Conservation (phyloP, 2,329 filamentous ascomycete species). For the Alternaria arbusti region DNA sequence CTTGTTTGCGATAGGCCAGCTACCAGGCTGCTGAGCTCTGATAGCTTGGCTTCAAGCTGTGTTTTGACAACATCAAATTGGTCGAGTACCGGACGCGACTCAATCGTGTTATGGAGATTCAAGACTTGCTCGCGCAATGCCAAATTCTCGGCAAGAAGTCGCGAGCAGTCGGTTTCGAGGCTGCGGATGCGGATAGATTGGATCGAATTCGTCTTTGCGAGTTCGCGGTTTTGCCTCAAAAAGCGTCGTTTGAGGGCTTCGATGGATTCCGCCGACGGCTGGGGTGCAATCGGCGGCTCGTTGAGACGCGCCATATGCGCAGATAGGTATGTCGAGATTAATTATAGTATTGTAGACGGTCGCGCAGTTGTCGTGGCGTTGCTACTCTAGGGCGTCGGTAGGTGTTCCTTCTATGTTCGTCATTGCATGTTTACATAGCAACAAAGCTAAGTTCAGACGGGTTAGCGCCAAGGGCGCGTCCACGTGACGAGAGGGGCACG, state of each 20-base stretch:
- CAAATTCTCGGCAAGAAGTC: slow-evolving; percentile 80
- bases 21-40: slow-evolving; percentile 72
- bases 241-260: slow-evolving; percentile 76
- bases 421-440: slow-evolving; percentile 43
- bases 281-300: slow-evolving; percentile 63
- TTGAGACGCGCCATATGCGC: slow-evolving; percentile 80
- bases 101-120: slow-evolving; percentile 70
- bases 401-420: slow-evolving; percentile 8
- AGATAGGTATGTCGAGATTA: slow-evolving; percentile 43
- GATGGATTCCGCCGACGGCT: slow-evolving; percentile 67
- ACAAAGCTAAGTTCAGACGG: slow-evolving; percentile 14
- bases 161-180: slow-evolving; percentile 76
- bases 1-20: slow-evolving; percentile 63
- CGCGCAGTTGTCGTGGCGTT: slow-evolving; percentile 13
- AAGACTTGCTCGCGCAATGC: slow-evolving; percentile 73
- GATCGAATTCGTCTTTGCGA: slow-evolving; percentile 76
- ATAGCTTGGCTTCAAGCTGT: slow-evolving; percentile 74
- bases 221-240: slow-evolving; percentile 82
- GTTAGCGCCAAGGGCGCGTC: slow-evolving; percentile 7
- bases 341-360: slow-evolving; percentile 30
- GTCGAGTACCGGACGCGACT: slow-evolving; percentile 67
- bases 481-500: slow-evolving; percentile 38
- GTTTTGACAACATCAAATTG: slow-evolving; percentile 73
- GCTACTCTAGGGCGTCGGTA: neutral
- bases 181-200: slow-evolving; percentile 78